These are phyloP conservation scores for Gracilaria domingensis DNA, from an alignment of 23 red algal species.

Conservation along the genomic window DNA sequence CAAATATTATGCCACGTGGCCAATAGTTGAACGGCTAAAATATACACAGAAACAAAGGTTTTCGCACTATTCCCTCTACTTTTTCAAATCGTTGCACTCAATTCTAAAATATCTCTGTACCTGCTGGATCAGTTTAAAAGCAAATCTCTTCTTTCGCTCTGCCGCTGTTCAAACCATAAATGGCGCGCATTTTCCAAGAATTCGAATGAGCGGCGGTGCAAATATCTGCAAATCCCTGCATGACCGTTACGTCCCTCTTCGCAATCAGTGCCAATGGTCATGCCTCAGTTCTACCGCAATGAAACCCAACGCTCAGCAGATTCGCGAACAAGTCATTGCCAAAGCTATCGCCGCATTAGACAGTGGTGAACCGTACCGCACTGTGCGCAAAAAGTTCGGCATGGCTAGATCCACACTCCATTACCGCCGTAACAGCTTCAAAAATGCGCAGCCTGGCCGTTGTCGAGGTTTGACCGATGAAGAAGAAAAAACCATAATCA, in stretches of 20 bases:
- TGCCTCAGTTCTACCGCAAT: neutral
- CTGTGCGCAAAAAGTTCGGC: neutral
- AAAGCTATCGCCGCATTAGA: neutral
- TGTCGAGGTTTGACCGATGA: neutral
- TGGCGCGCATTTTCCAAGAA: slow-evolving; percentile 5
- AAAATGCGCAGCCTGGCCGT: slow-evolving; percentile 6
- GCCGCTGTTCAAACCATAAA: neutral
- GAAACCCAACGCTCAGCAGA: neutral
- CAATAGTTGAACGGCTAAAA: slow-evolving; percentile 4
- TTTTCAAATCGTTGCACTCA: neutral
- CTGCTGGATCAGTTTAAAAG: neutral
- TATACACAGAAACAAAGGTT: neutral
- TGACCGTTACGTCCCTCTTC: neutral
- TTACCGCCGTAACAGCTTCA: neutral
- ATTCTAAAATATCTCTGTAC: neutral
- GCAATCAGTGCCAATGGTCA: neutral
- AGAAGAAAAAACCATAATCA: slow-evolving; percentile 3
- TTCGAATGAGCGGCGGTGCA: neutral
- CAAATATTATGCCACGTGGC: neutral
- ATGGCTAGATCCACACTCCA: slow-evolving; percentile 5
- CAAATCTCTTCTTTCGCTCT: neutral
- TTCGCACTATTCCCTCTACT: neutral
- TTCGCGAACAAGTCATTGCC: neutral
- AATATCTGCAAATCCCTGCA: neutral
- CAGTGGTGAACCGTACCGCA: neutral